Percentiles rank a stretch among this genome's conserved stretches.
Conservation (phyloP, 169 alveolate genomes). For the Babesia bigemina region DNA sequence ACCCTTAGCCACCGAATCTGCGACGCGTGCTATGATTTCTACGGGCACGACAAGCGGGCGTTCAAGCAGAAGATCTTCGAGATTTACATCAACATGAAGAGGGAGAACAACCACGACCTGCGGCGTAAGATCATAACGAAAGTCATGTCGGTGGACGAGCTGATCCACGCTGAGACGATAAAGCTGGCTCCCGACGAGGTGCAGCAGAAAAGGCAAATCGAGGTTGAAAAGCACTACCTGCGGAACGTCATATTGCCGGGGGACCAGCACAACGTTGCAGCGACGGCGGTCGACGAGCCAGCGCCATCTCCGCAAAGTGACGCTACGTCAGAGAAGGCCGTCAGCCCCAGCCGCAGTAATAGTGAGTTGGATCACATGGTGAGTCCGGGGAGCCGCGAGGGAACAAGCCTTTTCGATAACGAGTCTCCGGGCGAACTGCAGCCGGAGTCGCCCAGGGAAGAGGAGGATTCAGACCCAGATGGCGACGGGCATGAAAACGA, state of each 20-base stretch:
- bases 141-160: slow-evolving; percentile 48
- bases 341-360: background rate
- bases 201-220: slow-evolving; percentile 56
- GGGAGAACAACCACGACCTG: slow-evolving; percentile 73
- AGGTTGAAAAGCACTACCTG: slow-evolving; percentile 66
- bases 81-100: slow-evolving; percentile 62
- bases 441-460: background rate
- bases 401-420: background rate
- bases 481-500: background rate
- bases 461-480: background rate
- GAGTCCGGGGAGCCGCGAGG: background rate
- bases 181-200: slow-evolving; percentile 72
- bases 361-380: background rate
- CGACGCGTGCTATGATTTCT: slow-evolving; percentile 54
- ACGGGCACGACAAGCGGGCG: slow-evolving; percentile 16
- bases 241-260: slow-evolving; percentile 68
- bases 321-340: background rate
- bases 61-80: slow-evolving; percentile 74
- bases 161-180: slow-evolving; percentile 68
- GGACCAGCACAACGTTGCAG: background rate
- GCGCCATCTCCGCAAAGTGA: background rate
- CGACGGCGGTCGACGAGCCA: background rate
- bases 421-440: background rate
- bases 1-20: slow-evolving; percentile 40
- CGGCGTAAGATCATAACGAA: slow-evolving; percentile 63